Evolutionary conservation across 2,329 filamentous ascomycete species (phyloP).

Genomic region (Diaporthe sp.): DNA sequence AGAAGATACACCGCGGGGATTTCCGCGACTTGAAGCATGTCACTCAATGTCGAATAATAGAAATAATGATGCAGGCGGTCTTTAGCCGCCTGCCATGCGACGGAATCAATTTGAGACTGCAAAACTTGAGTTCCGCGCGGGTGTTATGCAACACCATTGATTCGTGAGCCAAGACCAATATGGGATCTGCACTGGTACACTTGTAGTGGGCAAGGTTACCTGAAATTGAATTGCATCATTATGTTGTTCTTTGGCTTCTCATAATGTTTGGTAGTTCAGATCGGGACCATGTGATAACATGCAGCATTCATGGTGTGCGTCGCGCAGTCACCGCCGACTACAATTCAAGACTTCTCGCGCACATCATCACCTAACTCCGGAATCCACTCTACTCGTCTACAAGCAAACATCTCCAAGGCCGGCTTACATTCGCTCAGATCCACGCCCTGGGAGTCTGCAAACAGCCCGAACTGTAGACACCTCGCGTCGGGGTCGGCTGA

Average conservation of each 20-base stretch:
- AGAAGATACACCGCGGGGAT: neutral
- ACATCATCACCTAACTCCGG: constrained; percentile 39
- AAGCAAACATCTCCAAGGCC: constrained; percentile 37
- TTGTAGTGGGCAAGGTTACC: neutral
- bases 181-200: neutral
- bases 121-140: neutral
- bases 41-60: neutral
- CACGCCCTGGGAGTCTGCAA: constrained; percentile 29
- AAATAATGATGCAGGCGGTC: neutral
- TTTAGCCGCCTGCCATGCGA: neutral
- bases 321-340: neutral
- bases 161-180: neutral
- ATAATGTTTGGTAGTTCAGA: neutral
- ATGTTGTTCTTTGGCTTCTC: neutral
- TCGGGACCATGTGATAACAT: neutral
- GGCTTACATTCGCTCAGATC: constrained; percentile 29
- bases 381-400: constrained; percentile 36
- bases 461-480: constrained; percentile 39
- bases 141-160: neutral
- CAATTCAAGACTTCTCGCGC: constrained; percentile 25
- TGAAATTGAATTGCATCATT: neutral
- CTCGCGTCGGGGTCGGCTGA: constrained; percentile 12
- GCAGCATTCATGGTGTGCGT: neutral
- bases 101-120: neutral
- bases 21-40: neutral